Evolutionary conservation across 1,139 yeast species (phyloP).

Genomic region (Geotrichum candidum): DNA sequence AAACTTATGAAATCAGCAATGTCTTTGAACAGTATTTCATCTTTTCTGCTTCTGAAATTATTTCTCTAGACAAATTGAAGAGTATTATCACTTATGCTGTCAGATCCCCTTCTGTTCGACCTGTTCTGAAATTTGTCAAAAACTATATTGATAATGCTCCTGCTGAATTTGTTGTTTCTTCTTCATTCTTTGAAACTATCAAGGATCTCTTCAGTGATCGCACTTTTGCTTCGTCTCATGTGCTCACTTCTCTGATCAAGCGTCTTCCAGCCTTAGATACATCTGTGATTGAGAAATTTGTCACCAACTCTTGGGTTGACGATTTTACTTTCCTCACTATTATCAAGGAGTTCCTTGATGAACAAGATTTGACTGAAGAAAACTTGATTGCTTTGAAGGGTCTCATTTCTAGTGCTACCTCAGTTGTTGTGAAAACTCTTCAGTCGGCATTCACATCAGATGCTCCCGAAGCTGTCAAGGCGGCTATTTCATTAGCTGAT

Average conservation of each 20-base stretch:
- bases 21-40: slow-evolving; percentile 5
- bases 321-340: slow-evolving; percentile 17
- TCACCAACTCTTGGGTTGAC: slow-evolving; percentile 13
- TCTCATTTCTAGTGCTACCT: not conserved
- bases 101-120: not conserved
- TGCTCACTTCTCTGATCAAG: slow-evolving; percentile 13
- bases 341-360: slow-evolving; percentile 8
- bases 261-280: slow-evolving; percentile 13
- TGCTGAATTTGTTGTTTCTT: slow-evolving; percentile 1
- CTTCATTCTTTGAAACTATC: slow-evolving; percentile 10
- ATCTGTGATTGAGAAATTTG: slow-evolving; percentile 12
- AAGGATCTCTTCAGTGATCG: slow-evolving; percentile 10
- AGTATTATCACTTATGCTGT: slow-evolving; percentile 13
- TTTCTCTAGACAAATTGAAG: slow-evolving; percentile 2
- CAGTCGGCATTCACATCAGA: not conserved
- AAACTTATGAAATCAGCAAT: slow-evolving; percentile 3
- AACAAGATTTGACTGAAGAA: not conserved
- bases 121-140: slow-evolving; percentile 7
- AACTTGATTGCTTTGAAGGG: slow-evolving; percentile 2
- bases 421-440: slow-evolving; percentile 3
- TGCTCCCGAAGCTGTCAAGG: slow-evolving; percentile 13
- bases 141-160: slow-evolving; percentile 13
- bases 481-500: slow-evolving; percentile 9
- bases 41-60: not conserved
- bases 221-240: slow-evolving; percentile 12